phyloP scores from a whole-genome alignment of 2,329 filamentous ascomycete genomes.

The Claviceps spartinae region DNA sequence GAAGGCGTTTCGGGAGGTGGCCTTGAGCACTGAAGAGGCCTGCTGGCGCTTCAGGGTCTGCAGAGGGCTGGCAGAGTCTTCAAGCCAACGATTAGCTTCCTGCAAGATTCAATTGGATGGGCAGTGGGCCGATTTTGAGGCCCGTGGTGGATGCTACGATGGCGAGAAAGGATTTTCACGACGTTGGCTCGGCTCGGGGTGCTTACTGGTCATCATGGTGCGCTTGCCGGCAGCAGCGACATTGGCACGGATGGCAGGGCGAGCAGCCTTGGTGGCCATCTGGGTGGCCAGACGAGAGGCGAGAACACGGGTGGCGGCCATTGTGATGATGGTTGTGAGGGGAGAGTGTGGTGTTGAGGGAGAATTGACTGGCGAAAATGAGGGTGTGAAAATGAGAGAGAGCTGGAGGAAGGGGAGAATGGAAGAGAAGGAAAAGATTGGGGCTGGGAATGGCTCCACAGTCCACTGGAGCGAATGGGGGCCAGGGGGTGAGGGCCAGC shows the following conservation, averaged over 20 bases:
- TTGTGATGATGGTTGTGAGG: slow-evolving; percentile 51
- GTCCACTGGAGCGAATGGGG: slow-evolving; percentile 12
- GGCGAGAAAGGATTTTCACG: slow-evolving; percentile 17
- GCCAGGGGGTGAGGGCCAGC: slow-evolving; percentile 19
- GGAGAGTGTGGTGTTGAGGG: slow-evolving; percentile 13
- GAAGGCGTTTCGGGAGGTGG: slow-evolving; percentile 52
- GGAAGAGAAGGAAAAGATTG: slow-evolving; percentile 25
- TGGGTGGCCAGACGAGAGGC: slow-evolving; percentile 64
- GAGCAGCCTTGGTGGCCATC: slow-evolving; percentile 66
- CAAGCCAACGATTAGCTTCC: slow-evolving; percentile 18
- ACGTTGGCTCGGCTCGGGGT: not conserved
- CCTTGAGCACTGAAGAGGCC: slow-evolving; percentile 51
- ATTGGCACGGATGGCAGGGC: slow-evolving; percentile 56
- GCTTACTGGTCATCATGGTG: slow-evolving; percentile 61
- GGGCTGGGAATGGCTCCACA: slow-evolving; percentile 23
- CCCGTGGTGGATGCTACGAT: slow-evolving; percentile 6
- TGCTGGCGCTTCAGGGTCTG: slow-evolving; percentile 66
- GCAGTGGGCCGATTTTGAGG: slow-evolving; percentile 12
- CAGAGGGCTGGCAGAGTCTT: slow-evolving; percentile 49
- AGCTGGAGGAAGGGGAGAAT: slow-evolving; percentile 23
- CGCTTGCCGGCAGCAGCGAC: slow-evolving; percentile 57
- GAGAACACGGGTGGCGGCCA: slow-evolving; percentile 68
- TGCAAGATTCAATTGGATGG: slow-evolving; percentile 20
- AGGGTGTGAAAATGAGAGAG: slow-evolving; percentile 20
- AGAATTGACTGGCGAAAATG: slow-evolving; percentile 18